Conservation (phyloP, 345 rosid genomes). For the Murraya koenigii region DNA sequence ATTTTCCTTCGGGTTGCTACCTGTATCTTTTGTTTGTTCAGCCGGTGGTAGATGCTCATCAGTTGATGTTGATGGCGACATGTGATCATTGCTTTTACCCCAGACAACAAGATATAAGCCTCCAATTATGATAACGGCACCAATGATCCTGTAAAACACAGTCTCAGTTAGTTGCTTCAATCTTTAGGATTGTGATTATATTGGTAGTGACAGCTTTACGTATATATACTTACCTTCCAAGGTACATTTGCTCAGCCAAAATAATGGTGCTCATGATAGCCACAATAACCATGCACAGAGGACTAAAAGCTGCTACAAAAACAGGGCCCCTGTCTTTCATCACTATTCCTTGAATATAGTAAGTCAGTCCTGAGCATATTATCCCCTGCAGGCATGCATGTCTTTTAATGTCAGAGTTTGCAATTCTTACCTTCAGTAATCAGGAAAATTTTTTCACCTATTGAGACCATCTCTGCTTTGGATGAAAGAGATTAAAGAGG, state of each 20-base stretch:
- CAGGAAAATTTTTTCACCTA: neutral
- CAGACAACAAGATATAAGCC: slow-evolving; percentile 82
- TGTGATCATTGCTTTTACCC: slow-evolving; percentile 78
- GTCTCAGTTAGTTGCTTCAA: neutral
- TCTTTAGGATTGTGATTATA: neutral
- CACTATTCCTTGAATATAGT: slow-evolving; percentile 69
- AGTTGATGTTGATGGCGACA: slow-evolving; percentile 11
- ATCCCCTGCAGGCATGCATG: slow-evolving; percentile 58
- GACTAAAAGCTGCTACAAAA: slow-evolving; percentile 81
- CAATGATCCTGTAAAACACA: slow-evolving; percentile 57
- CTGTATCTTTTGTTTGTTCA: slow-evolving; percentile 17
- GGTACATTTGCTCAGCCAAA: slow-evolving; percentile 68
- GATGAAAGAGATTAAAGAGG: neutral
- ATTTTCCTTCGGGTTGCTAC: slow-evolving; percentile 12
- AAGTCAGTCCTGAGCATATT: slow-evolving; percentile 71
- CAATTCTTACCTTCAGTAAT: neutral
- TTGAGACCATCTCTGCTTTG: neutral
- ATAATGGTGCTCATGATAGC: slow-evolving; percentile 72
- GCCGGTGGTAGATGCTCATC: slow-evolving; percentile 27
- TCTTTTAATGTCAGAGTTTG: neutral
- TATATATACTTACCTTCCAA: slow-evolving; percentile 65
- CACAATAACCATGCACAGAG: slow-evolving; percentile 77
- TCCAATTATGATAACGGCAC: slow-evolving; percentile 68
- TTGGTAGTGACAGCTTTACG: neutral
- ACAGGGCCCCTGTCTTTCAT: slow-evolving; percentile 91